Evolutionary conservation across 192 early-diverging fungal species (phyloP).

Genomic region (Diversispora epigaea): DNA sequence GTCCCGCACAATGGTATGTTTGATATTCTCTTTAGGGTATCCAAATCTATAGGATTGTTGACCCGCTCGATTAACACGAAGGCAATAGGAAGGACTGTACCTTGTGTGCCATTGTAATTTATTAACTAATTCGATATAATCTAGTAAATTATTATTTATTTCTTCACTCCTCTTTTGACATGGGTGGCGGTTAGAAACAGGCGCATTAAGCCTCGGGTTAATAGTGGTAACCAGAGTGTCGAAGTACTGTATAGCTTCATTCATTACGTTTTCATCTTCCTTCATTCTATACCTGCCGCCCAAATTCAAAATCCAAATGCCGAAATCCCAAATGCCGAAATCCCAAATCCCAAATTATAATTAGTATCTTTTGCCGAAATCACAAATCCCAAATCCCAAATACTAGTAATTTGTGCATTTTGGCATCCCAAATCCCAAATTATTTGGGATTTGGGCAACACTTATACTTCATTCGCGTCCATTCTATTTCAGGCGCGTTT

Average conservation of each 20-base stretch:
- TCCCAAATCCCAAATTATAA: no score
- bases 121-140: conserved; percentile 19
- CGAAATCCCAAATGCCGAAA: no score
- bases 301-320: no score
- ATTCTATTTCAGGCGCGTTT: no score
- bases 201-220: conserved; percentile 7
- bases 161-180: background rate
- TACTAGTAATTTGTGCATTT: no score
- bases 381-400: no score
- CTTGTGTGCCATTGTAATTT: no score
- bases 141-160: background rate
- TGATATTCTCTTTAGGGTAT: background rate
- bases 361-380: no score
- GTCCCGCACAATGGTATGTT: background rate
- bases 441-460: no score
- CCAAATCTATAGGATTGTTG: conserved; percentile 1
- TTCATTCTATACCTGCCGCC: no score
- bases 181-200: background rate
- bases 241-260: background rate
- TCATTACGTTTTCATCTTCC: conserved; percentile 12
- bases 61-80: background rate
- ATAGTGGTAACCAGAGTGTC: conserved; percentile 8
- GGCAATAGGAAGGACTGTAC: conserved; percentile 5
- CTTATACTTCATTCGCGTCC: no score
- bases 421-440: no score